Percentiles rank a stretch among this genome's conserved stretches.
Conservation (phyloP, 169 alveolate species). For the Plasmodium sp. region DNA sequence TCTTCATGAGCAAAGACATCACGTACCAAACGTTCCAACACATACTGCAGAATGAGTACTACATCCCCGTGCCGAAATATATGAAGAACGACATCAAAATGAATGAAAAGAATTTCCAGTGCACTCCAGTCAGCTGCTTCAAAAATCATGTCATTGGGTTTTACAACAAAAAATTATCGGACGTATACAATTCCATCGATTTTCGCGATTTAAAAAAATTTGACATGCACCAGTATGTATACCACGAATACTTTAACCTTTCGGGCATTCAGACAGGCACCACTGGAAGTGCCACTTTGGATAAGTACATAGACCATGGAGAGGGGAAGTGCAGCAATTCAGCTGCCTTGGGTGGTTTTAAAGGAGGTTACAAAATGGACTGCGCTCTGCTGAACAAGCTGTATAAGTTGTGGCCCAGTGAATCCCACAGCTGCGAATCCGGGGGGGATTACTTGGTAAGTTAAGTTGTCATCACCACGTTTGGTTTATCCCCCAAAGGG, state of each 20-base stretch:
- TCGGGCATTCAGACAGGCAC: not conserved
- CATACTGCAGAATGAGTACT: conserved; percentile 58
- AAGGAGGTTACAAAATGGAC: conserved; percentile 46
- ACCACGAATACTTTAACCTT: conserved; percentile 42
- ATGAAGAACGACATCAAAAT: conserved; percentile 68
- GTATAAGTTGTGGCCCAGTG: conserved; percentile 27
- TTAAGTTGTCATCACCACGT: not conserved
- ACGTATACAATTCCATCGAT: conserved; percentile 16
- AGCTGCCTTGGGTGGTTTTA: conserved; percentile 17
- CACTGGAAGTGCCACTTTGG: not conserved
- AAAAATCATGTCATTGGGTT: conserved; percentile 57
- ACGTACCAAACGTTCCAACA: conserved; percentile 38
- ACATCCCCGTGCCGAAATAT: conserved; percentile 72
- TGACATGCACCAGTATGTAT: conserved; percentile 52
- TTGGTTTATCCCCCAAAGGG: not conserved
- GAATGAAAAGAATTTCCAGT: conserved; percentile 31
- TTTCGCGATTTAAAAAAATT: conserved; percentile 50
- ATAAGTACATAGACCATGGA: conserved; percentile 4
- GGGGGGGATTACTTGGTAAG: conserved; percentile 47
- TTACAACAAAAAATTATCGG: conserved; percentile 60
- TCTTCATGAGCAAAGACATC: conserved; percentile 53
- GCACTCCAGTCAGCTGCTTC: conserved; percentile 33
- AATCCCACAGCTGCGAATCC: not conserved
- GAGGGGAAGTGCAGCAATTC: not conserved
- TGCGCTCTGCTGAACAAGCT: conserved; percentile 18